Conservation (phyloP, 2,329 filamentous ascomycete species). For the Alternaria metachromatica region DNA sequence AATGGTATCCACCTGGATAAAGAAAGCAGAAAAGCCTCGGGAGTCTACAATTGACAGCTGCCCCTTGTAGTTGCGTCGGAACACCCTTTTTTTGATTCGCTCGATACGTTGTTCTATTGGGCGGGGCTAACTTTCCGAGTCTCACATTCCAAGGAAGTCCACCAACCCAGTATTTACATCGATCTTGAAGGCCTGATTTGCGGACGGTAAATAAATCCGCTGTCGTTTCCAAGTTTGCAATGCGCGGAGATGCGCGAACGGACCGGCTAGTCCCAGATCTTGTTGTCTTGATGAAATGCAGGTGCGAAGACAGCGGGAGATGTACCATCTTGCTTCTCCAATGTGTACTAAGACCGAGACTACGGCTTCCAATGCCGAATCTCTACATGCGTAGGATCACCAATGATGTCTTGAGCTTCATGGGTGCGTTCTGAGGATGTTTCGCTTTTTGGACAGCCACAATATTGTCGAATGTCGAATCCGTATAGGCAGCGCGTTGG, state of each 20-base stretch:
- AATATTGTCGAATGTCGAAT: not conserved
- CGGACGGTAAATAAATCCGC: not conserved
- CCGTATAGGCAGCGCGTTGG: not conserved
- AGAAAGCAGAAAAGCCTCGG: not conserved
- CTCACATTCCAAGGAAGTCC: not conserved
- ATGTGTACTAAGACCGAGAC: not conserved
- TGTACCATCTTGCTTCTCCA: not conserved
- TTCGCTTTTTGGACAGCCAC: not conserved
- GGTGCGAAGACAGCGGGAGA: constrained; percentile 1
- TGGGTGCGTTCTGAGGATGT: not conserved
- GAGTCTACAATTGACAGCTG: not conserved
- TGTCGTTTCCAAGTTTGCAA: not conserved
- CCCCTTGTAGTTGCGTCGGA: not conserved
- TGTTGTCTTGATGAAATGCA: not conserved
- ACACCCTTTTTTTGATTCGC: not conserved
- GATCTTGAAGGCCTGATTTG: constrained; percentile 7
- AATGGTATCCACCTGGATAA: constrained; percentile 4
- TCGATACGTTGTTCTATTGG: not conserved
- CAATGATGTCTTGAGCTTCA: not conserved
- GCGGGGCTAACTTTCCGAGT: not conserved
- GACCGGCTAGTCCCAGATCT: not conserved
- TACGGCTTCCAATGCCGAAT: not conserved
- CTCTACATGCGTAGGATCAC: not conserved
- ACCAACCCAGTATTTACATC: constrained; percentile 1
- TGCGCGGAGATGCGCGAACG: not conserved